Conservation (phyloP, 257 asterid genomes). For the Solanum verrucosum region DNA sequence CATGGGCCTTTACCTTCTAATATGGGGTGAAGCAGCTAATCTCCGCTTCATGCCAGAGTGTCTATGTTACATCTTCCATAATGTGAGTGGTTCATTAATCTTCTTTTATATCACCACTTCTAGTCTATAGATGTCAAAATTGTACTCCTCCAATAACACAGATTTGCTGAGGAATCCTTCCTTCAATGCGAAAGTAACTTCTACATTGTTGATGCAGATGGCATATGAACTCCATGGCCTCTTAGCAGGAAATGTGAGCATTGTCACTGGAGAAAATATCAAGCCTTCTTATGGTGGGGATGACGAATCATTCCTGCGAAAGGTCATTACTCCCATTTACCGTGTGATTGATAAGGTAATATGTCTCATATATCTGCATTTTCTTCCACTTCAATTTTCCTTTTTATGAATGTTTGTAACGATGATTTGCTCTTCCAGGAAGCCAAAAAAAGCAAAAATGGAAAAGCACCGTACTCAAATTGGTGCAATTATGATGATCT, state of each 20-base stretch:
- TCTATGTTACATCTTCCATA: constrained; percentile 94
- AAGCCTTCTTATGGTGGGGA: constrained; percentile 98
- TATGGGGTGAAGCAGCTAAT: constrained; percentile 99
- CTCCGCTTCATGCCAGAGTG: constrained; percentile 98
- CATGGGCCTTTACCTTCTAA: constrained; percentile 96
- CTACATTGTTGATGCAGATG: constrained; percentile 48
- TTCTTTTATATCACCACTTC: neutral
- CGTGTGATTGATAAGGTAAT: constrained; percentile 83
- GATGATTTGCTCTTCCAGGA: constrained; percentile 46
- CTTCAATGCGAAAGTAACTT: neutral
- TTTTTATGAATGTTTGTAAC: neutral
- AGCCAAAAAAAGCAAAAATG: constrained; percentile 62
- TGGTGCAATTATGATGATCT: constrained; percentile 99
- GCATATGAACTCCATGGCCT: constrained; percentile 99
- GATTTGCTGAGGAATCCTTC: neutral
- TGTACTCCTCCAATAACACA: neutral
- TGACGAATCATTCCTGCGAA: constrained; percentile 78
- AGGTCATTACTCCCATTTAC: constrained; percentile 85
- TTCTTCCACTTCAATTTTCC: neutral
- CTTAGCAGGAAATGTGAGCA: constrained; percentile 97
- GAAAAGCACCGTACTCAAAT: constrained; percentile 79
- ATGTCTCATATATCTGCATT: constrained; percentile 3
- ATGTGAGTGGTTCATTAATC: constrained; percentile 46
- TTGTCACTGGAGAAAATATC: constrained; percentile 96
- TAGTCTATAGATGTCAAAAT: neutral